Evolutionary conservation across 768 basidiomycete species (phyloP).

Genomic region (Botryobasidium botryosum): DNA sequence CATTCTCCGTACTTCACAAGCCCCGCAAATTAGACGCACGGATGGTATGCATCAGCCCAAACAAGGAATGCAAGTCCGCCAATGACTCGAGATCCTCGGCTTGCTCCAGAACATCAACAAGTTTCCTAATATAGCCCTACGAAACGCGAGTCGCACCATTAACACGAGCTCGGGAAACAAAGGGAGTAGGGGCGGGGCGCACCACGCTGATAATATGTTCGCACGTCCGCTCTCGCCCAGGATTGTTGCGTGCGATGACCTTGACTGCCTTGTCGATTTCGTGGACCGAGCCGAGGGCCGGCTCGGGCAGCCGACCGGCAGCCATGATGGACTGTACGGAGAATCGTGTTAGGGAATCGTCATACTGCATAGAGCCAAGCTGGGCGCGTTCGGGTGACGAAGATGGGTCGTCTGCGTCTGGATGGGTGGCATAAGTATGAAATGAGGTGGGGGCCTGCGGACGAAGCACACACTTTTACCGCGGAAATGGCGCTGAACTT

Average conservation of each 20-base stretch:
- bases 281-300: conserved; percentile 56
- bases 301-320: conserved; percentile 56
- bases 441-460: background rate
- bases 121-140: conserved; percentile 74
- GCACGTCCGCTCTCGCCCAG: conserved; percentile 68
- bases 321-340: conserved; percentile 36
- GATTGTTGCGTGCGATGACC: conserved; percentile 48
- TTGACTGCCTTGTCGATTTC: conserved; percentile 72
- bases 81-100: conserved; percentile 90
- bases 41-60: conserved; percentile 86
- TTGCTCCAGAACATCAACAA: conserved; percentile 68
- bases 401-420: conserved; percentile 18
- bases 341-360: background rate
- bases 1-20: too few species aligned
- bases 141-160: conserved; percentile 9
- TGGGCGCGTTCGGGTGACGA: too few species aligned
- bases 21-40: conserved; percentile 34
- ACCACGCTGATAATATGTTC: conserved; percentile 80
- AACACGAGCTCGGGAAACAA: background rate
- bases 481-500: conserved; percentile 67
- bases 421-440: background rate
- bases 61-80: conserved; percentile 78
- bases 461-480: conserved; percentile 6
- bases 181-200: conserved; percentile 19
- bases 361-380: too few species aligned